phyloP scores from a whole-genome alignment of 2,329 filamentous ascomycete genomes.

The Trichoderma brevicompactum region DNA sequence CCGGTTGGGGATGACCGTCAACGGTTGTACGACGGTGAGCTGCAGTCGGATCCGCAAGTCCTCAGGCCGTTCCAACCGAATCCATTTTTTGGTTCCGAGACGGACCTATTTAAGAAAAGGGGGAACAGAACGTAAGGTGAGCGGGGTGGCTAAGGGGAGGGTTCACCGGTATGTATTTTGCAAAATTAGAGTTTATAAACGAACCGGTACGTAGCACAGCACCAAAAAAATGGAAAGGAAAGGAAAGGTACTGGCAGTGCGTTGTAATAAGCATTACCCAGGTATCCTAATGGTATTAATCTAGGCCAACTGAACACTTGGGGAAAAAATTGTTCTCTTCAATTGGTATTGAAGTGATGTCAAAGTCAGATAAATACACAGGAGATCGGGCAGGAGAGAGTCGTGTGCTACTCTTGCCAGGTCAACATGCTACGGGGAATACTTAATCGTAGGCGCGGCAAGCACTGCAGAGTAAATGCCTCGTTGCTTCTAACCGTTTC shows the following conservation, averaged over 20 bases:
- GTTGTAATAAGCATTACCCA: too few relatives aligned
- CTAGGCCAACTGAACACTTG: background rate
- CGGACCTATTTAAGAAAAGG: constrained; percentile 44
- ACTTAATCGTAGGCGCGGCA: background rate
- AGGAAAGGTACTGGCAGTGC: too few relatives aligned
- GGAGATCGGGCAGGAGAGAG: background rate
- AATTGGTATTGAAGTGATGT: background rate
- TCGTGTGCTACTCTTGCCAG: background rate
- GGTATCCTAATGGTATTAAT: too few relatives aligned
- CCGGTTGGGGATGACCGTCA: constrained; percentile 48
- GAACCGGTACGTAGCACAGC: too few relatives aligned
- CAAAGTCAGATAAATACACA: background rate
- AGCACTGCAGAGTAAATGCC: background rate
- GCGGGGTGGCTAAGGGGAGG: constrained; percentile 1
- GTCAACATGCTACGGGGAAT: background rate
- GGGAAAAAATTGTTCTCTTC: background rate
- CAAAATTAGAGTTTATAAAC: constrained; percentile 12
- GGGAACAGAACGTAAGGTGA: background rate
- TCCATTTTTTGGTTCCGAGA: constrained; percentile 49
- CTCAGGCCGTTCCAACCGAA: constrained; percentile 49
- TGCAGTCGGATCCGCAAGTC: constrained; percentile 38
- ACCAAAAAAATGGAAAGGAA: too few relatives aligned
- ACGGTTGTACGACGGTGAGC: constrained; percentile 49
- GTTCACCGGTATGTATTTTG: background rate
- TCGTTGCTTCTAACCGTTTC: background rate